Evolutionary conservation across 2,329 filamentous ascomycete genomes (phyloP).

Genomic region (Emergomyces africanus): DNA sequence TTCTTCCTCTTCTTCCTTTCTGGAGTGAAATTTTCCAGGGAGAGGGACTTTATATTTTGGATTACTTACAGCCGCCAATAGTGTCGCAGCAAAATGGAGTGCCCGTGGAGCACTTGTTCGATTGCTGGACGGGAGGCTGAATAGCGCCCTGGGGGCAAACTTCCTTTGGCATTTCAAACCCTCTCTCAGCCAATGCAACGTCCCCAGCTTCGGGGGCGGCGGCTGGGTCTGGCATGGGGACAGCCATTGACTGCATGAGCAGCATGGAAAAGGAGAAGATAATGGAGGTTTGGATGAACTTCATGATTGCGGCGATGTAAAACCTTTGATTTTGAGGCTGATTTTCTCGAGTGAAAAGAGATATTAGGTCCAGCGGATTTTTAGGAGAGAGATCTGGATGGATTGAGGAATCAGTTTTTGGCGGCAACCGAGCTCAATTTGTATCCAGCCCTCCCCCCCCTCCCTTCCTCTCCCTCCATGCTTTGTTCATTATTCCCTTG

Average conservation of each 20-base stretch:
- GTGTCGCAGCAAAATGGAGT: constrained; percentile 8
- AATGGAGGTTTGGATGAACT: constrained; percentile 5
- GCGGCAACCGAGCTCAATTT: neutral
- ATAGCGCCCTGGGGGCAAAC: neutral
- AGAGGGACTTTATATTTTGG: neutral
- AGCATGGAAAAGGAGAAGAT: constrained; percentile 7
- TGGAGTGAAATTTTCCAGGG: neutral
- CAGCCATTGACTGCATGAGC: constrained; percentile 7
- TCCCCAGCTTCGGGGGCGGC: neutral
- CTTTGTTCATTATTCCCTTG: neutral
- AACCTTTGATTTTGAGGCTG: no score
- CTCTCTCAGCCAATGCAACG: neutral
- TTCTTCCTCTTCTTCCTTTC: no score
- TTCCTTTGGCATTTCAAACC: neutral
- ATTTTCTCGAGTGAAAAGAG: no score
- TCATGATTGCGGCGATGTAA: constrained; percentile 4
- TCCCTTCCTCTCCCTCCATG: neutral
- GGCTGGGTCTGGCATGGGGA: constrained; percentile 6
- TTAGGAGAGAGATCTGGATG: neutral
- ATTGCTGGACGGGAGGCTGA: neutral
- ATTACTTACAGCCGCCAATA: constrained; percentile 6
- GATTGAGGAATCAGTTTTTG: neutral
- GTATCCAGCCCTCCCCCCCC: neutral
- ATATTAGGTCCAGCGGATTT: no score
- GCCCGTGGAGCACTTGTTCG: constrained; percentile 8